Evolutionary conservation across 2,329 filamentous ascomycete species (phyloP), one percentile per base, ranked within the genome.

Genomic region (Sphaerulina musiva): DNA sequence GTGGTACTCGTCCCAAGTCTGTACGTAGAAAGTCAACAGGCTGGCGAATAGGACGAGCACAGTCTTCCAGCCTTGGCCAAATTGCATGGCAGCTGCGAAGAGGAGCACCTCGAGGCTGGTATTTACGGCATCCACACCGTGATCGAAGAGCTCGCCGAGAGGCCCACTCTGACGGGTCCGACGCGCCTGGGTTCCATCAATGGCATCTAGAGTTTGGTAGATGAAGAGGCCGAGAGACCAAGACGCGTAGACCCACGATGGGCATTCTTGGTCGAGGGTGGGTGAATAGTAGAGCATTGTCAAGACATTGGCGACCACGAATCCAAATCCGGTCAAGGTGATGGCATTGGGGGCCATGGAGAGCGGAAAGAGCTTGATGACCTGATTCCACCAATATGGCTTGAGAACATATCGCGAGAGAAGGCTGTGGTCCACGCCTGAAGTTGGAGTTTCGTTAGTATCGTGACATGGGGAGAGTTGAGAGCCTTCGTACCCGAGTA

Each of bases 201-300:
- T 90, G 1, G 92, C 93, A 73, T 98, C 93, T 73, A 98, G 96
- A 1, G 92, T 97, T 80, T 98, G 93, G 73, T 98, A 98, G 48
- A 97, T 72, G 70, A 97, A 96, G 62, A 98, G 74, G 1, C 93
- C 93, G 32, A 87, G 72, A 3, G 91, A 86, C 88, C 91, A 98
- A 66, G 83, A 87, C 62, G 86, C 87, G 76, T 98, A 98, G 12
- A 98, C 92, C 93, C 93, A 98, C 1, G 82, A 70, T 8, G 93
- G 93, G 69, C 92, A 97, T 70, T 98, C 89, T 72, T 89, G 85
- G 73, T 97, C 91, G 46, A 98, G 80, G 0, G 82, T 87, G n/a
- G 93, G 93, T 64, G 89, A 93, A 74, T 95, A 98, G 87, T 90
- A 97, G 53, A 98, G 79, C 72, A 98, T 73, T 6, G 93, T 96